Evolutionary conservation across 228 moss, liverwort and hornwort genomes (phyloP).

Genomic region (Sphagnum magellanicum): DNA sequence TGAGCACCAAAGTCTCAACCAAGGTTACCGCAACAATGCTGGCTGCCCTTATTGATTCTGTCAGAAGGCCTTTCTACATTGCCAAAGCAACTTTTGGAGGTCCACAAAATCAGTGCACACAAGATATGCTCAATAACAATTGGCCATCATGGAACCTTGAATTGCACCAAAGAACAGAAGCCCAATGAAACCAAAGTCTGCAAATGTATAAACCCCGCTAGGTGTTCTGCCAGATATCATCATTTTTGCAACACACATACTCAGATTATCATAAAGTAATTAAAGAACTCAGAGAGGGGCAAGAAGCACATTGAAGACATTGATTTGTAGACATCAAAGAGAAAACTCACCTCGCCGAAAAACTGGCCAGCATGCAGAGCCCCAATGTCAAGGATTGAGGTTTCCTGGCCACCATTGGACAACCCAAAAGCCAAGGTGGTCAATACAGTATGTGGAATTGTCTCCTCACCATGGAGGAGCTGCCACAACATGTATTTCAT

Average conservation of each 20-base stretch:
- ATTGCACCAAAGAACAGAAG: too few relatives aligned
- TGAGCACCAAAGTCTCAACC: constrained; percentile 68
- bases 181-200: too few relatives aligned
- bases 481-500: too few relatives aligned
- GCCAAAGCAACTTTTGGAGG: neutral
- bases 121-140: neutral
- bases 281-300: too few relatives aligned
- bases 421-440: too few relatives aligned
- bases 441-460: too few relatives aligned
- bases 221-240: too few relatives aligned
- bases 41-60: constrained; percentile 27
- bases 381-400: constrained; percentile 59
- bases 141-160: neutral
- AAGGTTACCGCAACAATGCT: constrained; percentile 53
- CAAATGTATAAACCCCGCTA: too few relatives aligned
- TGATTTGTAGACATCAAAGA: neutral
- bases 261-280: too few relatives aligned
- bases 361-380: constrained; percentile 50
- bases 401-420: constrained; percentile 13
- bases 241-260: too few relatives aligned
- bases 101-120: neutral
- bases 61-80: constrained; percentile 47
- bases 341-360: constrained; percentile 57
- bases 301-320: too few relatives aligned
- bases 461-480: too few relatives aligned